A percentile compares a stretch with the other conserved stretches of the same genome.
Evolutionary conservation across 2,329 filamentous ascomycete species (phyloP).

Genomic region (Fusarium sulawesiense): DNA sequence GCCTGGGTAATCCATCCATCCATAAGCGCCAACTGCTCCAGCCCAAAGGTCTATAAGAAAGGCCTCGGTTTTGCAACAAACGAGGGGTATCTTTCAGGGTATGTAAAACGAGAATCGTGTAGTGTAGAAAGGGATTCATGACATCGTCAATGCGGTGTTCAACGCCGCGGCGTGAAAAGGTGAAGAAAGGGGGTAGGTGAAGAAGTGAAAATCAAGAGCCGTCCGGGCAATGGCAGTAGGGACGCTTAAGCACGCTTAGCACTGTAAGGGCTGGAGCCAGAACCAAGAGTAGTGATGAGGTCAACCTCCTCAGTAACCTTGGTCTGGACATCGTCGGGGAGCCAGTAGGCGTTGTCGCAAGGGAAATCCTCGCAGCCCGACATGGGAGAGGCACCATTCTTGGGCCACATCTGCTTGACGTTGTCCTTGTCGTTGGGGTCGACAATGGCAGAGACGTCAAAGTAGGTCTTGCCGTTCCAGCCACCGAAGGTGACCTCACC

Average conservation of each 20-base stretch:
- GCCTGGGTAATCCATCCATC: slow-evolving; percentile 35
- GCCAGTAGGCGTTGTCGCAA: slow-evolving; percentile 66
- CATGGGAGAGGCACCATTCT: slow-evolving; percentile 50
- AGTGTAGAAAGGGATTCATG: slow-evolving; percentile 38
- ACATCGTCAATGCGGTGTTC: slow-evolving; percentile 46
- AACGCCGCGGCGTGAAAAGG: slow-evolving; percentile 38
- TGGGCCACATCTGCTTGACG: slow-evolving; percentile 67
- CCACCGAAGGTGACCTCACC: slow-evolving; percentile 64
- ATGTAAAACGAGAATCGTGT: slow-evolving; percentile 40
- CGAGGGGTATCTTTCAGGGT: slow-evolving; percentile 49
- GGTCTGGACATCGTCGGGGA: slow-evolving; percentile 66
- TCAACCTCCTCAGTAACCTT: slow-evolving; percentile 61
- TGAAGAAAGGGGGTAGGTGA: slow-evolving; percentile 10
- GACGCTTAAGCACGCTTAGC: slow-evolving; percentile 24
- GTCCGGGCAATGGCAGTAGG: slow-evolving; percentile 23
- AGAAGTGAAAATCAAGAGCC: slow-evolving; percentile 29
- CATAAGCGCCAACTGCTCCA: slow-evolving; percentile 45
- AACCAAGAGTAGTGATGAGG: slow-evolving; percentile 64
- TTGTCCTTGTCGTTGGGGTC: slow-evolving; percentile 61
- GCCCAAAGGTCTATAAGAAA: slow-evolving; percentile 44
- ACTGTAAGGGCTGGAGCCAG: slow-evolving; percentile 45
- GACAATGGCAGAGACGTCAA: slow-evolving; percentile 70
- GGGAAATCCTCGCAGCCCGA: slow-evolving; percentile 65
- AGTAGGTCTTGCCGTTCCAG: slow-evolving; percentile 63
- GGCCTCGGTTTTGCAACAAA: slow-evolving; percentile 39